phyloP scores from a whole-genome alignment of 1,284 basidiomycete species.

The Ustilago curta region DNA sequence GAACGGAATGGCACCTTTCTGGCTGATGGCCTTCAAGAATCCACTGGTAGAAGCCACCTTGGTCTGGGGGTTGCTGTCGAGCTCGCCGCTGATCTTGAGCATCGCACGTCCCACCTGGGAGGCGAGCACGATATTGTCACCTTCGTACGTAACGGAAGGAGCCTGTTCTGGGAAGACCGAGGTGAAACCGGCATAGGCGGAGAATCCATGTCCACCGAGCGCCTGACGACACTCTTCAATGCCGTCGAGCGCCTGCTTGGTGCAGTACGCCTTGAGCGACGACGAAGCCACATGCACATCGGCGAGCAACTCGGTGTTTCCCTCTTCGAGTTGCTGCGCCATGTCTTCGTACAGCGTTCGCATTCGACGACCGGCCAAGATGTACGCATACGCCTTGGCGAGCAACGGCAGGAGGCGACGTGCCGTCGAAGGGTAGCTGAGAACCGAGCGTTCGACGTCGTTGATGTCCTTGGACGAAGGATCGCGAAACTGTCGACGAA shows the following conservation, averaged over 20 bases:
- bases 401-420: constrained; percentile 69
- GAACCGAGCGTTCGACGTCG: constrained; percentile 68
- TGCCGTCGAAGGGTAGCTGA: constrained; percentile 70
- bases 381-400: constrained; percentile 70
- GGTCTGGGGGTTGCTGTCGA: constrained; percentile 40
- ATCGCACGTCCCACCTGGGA: constrained; percentile 63
- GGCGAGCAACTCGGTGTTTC: constrained; percentile 69
- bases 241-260: constrained; percentile 68
- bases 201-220: constrained; percentile 70
- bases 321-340: constrained; percentile 63
- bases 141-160: constrained; percentile 69
- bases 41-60: constrained; percentile 54
- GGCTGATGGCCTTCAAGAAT: constrained; percentile 55
- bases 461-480: constrained; percentile 69
- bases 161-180: constrained; percentile 61
- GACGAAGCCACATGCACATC: constrained; percentile 70
- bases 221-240: constrained; percentile 70
- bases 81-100: constrained; percentile 60
- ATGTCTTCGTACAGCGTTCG: constrained; percentile 68
- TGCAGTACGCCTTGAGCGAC: constrained; percentile 69
- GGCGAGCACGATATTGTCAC: constrained; percentile 64
- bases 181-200: constrained; percentile 63
- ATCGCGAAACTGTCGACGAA: constrained; percentile 75
- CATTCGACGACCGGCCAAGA: constrained; percentile 67
- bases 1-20: constrained; percentile 44